A percentile compares a stretch with the other conserved stretches of the same genome.
phyloP scores from a whole-genome alignment of 768 basidiomycete species.

The Macrocybe gigantea region DNA sequence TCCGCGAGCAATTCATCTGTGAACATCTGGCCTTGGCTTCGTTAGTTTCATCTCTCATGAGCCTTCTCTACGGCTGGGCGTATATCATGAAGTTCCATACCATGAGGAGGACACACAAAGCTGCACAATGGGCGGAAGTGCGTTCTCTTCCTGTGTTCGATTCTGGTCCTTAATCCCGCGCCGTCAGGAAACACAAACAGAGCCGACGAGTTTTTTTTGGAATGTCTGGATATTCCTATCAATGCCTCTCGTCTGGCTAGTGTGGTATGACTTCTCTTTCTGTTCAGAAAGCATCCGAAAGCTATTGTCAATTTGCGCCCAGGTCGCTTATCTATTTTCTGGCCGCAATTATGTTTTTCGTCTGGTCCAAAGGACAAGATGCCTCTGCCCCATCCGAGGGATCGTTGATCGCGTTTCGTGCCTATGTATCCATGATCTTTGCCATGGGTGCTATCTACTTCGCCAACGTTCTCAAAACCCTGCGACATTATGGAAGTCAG shows the following conservation, averaged over 20 bases:
- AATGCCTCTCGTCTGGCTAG: neutral
- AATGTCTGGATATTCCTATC: constrained; percentile 2
- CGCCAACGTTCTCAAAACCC: neutral
- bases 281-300: neutral
- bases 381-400: neutral
- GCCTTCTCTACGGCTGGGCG: constrained; percentile 33
- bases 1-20: constrained; percentile 42
- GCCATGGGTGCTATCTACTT: neutral
- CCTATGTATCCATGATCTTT: neutral
- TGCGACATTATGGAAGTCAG: neutral
- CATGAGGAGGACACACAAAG: neutral
- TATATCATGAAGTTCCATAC: neutral
- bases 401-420: neutral
- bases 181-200: neutral
- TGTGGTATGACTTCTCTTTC: neutral
- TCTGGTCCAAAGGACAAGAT: neutral
- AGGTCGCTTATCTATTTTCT: neutral
- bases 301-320: neutral
- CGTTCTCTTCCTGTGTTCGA: neutral
- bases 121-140: neutral
- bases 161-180: neutral
- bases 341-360: neutral
- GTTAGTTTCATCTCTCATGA: constrained; percentile 51
- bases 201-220: neutral
- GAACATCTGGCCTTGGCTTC: constrained; percentile 51